Evolutionary conservation across 1,284 basidiomycete species (phyloP), one percentile per base, ranked within the genome.

Genomic region (Golubevia pallescens): DNA sequence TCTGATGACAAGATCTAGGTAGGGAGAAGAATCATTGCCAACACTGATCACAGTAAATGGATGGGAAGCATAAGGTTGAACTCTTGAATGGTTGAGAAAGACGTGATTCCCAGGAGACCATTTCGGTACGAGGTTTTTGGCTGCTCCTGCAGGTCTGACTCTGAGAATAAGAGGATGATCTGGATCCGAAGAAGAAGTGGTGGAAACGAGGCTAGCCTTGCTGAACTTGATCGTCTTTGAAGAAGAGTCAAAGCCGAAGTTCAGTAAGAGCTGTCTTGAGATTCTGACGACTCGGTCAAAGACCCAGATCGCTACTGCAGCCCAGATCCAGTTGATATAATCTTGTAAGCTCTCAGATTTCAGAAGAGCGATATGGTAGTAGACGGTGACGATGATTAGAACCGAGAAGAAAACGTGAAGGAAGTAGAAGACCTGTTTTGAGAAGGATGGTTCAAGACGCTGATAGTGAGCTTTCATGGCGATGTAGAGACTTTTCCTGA

Each of bases 31-130:
- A 8, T 66, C 62, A 14, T 7, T 57, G 2, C 70, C 72, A 10
- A 64, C 62, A 0, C 57, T 24, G 6, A 72, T 63, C 3, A 78
- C 70, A 3, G 76, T 67, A 66, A 78, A 78, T 16, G 76, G 76
- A 63, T 78, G 76, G 21, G 71, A 67, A 5, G 67, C 64, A 4
- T 75, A 67, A 60, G 62, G 67, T 42, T 78, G 72, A 24, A 74
- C 19, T 8, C 68, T 62, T 0, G 75, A 73, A 5, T 77, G 61
- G 7, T 67, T 71, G 59, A 78, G 62, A 2, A 68, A 63, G 19
- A 78, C 68, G 52, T 68, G 67, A 59, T 75, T 63, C 5, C 73
- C 73, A 1, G 62, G 68, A 4, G 5, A 5, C 62, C 71, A n/a
- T 71, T 70, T 3, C 64, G 60, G 1, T 28, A 52, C 21, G 63